Base-by-base conservation (phyloP, 2,329 filamentous ascomycete genomes). In the Aspergillus japonicus region DNA sequence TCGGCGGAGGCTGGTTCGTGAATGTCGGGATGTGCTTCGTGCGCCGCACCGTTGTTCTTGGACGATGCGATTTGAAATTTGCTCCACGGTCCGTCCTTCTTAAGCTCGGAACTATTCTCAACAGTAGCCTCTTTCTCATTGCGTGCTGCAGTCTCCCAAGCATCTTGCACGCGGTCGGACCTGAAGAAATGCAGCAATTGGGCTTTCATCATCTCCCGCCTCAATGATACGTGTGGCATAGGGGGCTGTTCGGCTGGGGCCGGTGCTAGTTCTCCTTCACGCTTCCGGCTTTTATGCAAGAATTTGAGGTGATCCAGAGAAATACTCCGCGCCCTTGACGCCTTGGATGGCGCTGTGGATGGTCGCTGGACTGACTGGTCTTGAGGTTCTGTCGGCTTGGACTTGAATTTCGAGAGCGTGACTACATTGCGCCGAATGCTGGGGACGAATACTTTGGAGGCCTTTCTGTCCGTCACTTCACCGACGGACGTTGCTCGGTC, bases 131-230 rank as follows among this genome's bases (percentile, higher is more conserved):
- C 66, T 21, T 60, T 64, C n/a, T 68, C 62, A 33, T 64, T 69
- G 21, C 65, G 64, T 23, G 64, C 59, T 11, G 68, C 62, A 35
- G 39, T 66, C 26, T 74, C 71, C 71, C 71, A 73, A 10, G 68
- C 64, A 10, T 75, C 72, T 14, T 69, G 56, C 16, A 73, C 72
- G n/a, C 66, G 68, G 54, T 74, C 72, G 2, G 71, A 71, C 47
- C 70, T 73, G n/a, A 75, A 64, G 57, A 70, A 72, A 14, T 73
- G 70, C 35, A 68, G 64, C 16, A 75, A 64, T 59, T 75, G 73
- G 11, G 68, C 63, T 57, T 70, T 73, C 68, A 74, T 69, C 5
- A 63, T 69, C 8, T 75, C 70, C 2, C 54, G 61, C 49, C 58
- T 64, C 10, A 48, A 24, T n/a, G 59, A 60, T 35, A 53, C 31